phyloP scores from a whole-genome alignment of 139 green algal genomes.

The Tetradesmus lagerheimii region DNA sequence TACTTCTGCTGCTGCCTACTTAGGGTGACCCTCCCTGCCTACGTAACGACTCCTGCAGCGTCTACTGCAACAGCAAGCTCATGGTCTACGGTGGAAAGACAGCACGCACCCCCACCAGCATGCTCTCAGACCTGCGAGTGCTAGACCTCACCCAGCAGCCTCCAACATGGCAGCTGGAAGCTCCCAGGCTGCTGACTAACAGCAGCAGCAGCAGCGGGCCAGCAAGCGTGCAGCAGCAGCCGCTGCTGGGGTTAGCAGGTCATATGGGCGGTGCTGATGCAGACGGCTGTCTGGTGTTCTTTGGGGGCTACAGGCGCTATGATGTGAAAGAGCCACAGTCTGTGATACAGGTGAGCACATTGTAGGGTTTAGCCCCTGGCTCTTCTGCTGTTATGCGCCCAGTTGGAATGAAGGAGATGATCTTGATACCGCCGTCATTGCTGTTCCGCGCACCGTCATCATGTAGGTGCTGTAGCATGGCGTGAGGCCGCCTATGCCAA shows the following conservation, averaged over 20 bases:
- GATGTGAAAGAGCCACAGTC: slow-evolving; percentile 17
- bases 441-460: too few species aligned
- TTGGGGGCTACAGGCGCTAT: neutral
- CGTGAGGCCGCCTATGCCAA: neutral
- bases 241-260: slow-evolving; percentile 11
- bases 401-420: too few species aligned
- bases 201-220: neutral
- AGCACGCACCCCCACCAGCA: neutral
- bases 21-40: slow-evolving; percentile 20
- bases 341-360: neutral
- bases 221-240: neutral
- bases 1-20: neutral
- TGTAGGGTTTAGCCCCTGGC: too few species aligned
- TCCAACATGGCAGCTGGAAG: slow-evolving; percentile 9
- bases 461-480: neutral
- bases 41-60: slow-evolving; percentile 5
- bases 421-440: too few species aligned
- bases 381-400: too few species aligned
- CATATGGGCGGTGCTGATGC: slow-evolving; percentile 17
- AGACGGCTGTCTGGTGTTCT: slow-evolving; percentile 9
- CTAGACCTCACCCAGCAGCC: neutral
- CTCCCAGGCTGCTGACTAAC: neutral
- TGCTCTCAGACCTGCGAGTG: slow-evolving; percentile 29
- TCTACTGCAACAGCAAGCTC: neutral
- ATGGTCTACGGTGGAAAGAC: slow-evolving; percentile 36